These are phyloP conservation scores for Fusarium concolor DNA, from an alignment of 2,329 filamentous ascomycete genomes.

Conservation along the genomic window DNA sequence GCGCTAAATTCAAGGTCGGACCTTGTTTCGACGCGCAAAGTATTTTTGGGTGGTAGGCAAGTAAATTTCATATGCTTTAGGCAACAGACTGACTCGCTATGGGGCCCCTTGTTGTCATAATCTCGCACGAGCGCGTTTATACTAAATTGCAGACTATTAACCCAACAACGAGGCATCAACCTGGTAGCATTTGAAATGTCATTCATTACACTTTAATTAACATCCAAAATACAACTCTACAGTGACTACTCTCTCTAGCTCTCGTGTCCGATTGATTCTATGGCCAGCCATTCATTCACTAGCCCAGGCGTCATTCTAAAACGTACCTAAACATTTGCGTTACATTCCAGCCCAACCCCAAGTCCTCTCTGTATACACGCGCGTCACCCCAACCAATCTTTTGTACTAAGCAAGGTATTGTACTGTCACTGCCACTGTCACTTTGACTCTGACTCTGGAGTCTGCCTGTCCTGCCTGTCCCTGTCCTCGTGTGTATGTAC, in stretches of 20 bases:
- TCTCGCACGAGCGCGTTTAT: conserved; percentile 33
- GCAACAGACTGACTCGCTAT: conserved; percentile 25
- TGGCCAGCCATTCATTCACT: too few relatives aligned
- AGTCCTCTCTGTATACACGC: background rate
- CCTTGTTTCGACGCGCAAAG: conserved; percentile 5
- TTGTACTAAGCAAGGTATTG: background rate
- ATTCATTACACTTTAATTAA: conserved; percentile 6
- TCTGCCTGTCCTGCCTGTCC: too few relatives aligned
- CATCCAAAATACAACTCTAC: conserved; percentile 6
- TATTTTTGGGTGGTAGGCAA: background rate
- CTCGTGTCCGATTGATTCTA: background rate
- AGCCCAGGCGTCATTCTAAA: background rate
- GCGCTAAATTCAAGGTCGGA: conserved; percentile 10
- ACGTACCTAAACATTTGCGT: conserved; percentile 5
- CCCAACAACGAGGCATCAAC: conserved; percentile 25
- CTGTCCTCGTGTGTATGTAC: too few relatives aligned
- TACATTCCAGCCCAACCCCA: conserved; percentile 2
- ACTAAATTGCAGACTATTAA: conserved; percentile 17
- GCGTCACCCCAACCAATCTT: conserved; percentile 16
- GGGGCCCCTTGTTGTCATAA: conserved; percentile 18
- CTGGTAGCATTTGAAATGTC: conserved; percentile 1
- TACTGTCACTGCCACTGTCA: background rate
- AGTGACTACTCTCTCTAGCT: background rate
- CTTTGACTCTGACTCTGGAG: background rate
- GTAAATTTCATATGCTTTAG: background rate